These are phyloP conservation scores for Globisporangium carolinianum DNA, from an alignment of 352 stramenopile genomes.

Conservation along the genomic window DNA sequence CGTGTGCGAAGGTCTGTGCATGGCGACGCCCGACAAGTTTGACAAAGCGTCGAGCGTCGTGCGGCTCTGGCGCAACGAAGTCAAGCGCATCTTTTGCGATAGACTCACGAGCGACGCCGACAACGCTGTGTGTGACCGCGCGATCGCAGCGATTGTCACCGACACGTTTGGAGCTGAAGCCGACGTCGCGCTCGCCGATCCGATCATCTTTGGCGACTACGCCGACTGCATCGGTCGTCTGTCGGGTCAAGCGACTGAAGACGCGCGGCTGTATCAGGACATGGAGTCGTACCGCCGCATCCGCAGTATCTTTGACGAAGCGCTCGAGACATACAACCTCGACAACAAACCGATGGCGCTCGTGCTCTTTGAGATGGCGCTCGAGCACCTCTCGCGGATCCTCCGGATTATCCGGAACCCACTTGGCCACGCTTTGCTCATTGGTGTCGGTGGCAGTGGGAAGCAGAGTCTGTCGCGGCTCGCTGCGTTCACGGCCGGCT, in stretches of 20 bases:
- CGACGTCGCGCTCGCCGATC: constrained; percentile 68
- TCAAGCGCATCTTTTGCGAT: constrained; percentile 91
- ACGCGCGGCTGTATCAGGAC: constrained; percentile 91
- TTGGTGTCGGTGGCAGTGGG: constrained; percentile 91
- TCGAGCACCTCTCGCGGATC: constrained; percentile 91
- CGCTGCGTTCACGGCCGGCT: constrained; percentile 90
- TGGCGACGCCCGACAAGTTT: constrained; percentile 89
- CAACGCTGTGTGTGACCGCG: constrained; percentile 66
- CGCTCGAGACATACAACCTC: constrained; percentile 92
- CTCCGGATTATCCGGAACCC: constrained; percentile 91
- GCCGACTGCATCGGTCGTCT: constrained; percentile 75
- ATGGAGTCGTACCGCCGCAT: constrained; percentile 90
- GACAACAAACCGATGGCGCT: constrained; percentile 94
- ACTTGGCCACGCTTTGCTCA: constrained; percentile 89
- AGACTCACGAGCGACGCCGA: constrained; percentile 87
- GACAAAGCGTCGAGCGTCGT: constrained; percentile 61
- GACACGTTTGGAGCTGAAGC: constrained; percentile 58
- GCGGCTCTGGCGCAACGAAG: constrained; percentile 92
- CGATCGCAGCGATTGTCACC: constrained; percentile 73
- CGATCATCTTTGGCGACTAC: constrained; percentile 92
- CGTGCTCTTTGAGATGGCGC: constrained; percentile 94
- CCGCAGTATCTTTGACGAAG: constrained; percentile 89
- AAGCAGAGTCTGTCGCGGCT: constrained; percentile 93
- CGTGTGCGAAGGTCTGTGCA: constrained; percentile 93
- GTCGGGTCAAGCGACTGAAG: constrained; percentile 54